Evolutionary conservation across 345 rosid genomes (phyloP).

Genomic region (Citrus mangshanensis): DNA sequence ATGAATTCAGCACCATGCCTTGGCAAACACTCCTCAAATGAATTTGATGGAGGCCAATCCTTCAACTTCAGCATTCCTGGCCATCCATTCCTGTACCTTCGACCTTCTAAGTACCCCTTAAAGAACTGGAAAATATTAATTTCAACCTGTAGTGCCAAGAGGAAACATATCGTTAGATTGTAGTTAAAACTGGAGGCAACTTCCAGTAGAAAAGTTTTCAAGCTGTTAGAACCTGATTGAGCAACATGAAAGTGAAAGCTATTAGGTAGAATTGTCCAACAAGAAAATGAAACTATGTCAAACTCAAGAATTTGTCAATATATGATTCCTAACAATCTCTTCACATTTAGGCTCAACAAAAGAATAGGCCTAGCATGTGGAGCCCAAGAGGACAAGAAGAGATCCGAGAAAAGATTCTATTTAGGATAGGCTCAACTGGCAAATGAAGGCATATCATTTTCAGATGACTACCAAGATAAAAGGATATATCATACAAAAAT

Average conservation of each 20-base stretch:
- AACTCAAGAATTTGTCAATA: neutral
- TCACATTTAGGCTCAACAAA: neutral
- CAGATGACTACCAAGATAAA: neutral
- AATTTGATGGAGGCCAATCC: conserved; percentile 61
- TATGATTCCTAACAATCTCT: neutral
- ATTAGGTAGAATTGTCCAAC: neutral
- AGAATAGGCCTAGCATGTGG: neutral
- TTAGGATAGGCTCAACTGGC: neutral
- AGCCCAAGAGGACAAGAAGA: neutral
- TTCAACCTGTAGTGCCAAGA: conserved; percentile 41
- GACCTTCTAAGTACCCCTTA: conserved; percentile 51
- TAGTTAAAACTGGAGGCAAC: neutral
- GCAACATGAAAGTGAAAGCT: neutral
- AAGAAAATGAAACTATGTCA: neutral
- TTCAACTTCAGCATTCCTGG: conserved; percentile 56
- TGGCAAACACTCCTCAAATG: conserved; percentile 53
- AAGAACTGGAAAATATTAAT: conserved; percentile 48
- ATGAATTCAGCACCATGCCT: conserved; percentile 57
- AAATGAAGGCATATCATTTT: neutral
- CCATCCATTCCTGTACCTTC: conserved; percentile 41
- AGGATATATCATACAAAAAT: neutral
- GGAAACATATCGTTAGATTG: conserved; percentile 9
- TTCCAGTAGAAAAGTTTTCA: neutral
- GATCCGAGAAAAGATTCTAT: neutral
- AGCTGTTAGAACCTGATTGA: neutral